Conservation (phyloP, 2,329 filamentous ascomycete genomes). For the Sarocladium kiliense region DNA sequence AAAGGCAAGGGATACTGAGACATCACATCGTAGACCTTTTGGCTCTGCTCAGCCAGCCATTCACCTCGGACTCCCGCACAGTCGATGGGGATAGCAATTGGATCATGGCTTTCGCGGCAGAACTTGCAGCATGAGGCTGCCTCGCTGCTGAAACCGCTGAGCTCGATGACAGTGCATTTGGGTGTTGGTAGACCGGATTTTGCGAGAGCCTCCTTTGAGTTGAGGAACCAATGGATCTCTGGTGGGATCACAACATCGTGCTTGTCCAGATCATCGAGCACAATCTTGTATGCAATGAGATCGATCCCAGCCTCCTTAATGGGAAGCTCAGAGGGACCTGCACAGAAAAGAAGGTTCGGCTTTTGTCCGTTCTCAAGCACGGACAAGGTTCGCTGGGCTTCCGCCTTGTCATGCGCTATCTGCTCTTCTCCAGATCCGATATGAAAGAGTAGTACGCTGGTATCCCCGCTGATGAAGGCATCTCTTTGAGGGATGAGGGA, state of each 20-base stretch:
- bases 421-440: conserved; percentile 16
- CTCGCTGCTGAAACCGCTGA: conserved; percentile 15
- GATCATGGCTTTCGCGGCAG: conserved; percentile 14
- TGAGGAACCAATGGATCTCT: conserved; percentile 29
- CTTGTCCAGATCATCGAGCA: conserved; percentile 23
- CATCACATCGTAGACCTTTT: conserved; percentile 19
- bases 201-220: conserved; percentile 29
- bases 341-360: conserved; percentile 27
- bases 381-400: conserved; percentile 24
- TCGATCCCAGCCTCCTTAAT: conserved; percentile 22
- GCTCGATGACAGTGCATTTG: conserved; percentile 19
- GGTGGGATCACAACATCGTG: conserved; percentile 22
- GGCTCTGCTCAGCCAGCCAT: conserved; percentile 24
- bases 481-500: conserved; percentile 30
- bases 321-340: conserved; percentile 17
- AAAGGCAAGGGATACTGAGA: conserved; percentile 23
- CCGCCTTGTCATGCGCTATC: conserved; percentile 21
- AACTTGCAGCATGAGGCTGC: conserved; percentile 18
- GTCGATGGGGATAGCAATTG: conserved; percentile 18
- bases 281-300: conserved; percentile 14
- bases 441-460: conserved; percentile 25
- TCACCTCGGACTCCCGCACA: conserved; percentile 21
- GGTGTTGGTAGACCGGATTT: conserved; percentile 29
- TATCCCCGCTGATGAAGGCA: conserved; percentile 24
- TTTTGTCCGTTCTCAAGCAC: conserved; percentile 22